Evolutionary conservation across 306 rosid species (phyloP), one percentile per base, ranked within the genome.

Genomic region (Dalbergia oliveri): DNA sequence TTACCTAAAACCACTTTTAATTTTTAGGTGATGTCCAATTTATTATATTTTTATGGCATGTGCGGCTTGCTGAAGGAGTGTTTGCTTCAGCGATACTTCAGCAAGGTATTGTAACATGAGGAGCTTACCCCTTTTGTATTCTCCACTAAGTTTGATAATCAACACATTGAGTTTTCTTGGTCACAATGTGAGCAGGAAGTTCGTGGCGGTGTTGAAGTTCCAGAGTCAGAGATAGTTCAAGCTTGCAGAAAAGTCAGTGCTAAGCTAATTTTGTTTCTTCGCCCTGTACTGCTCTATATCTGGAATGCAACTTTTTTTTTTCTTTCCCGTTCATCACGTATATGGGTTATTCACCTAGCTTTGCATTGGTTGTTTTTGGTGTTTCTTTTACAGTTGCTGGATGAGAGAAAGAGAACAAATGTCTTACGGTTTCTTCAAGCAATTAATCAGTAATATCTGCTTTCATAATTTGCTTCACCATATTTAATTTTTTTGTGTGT

Each of bases 81-180:
- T 87, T 87, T 95, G 85, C 98, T 95, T 82, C 97, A 95, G 71
- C 93, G 99, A 78, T 93, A 90, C 85, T 95, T 95, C 91, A 93
- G 98, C 89, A 91, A 93, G 99, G 99, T 95, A 84, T 77, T 54
- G 78, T 64, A 18, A 35, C 15, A 3, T 57, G 56, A 67, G 69
- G 68, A 50, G 64, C 60, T 72, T 75, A 14, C 19, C 34, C 44
- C 56, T 78, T 1, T 47, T 31, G 13, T 1, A 9, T 74, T 50
- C 67, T 12, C 50, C 33, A 63, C 41, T 26, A 18, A 54, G 21
- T 54, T 3, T n/a, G 60, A 54, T 47, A 63, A 58, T 54, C 35
- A n/a, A 19, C 41, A 16, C 49, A 14, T 23, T 34, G 61, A 34
- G 35, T 75, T 56, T 79, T 63, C 72, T 79, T 21, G 58, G 15